These are phyloP conservation scores for Paramecium tetraurelia DNA, from an alignment of 73 alveolate genomes.

Conservation along the genomic window DNA sequence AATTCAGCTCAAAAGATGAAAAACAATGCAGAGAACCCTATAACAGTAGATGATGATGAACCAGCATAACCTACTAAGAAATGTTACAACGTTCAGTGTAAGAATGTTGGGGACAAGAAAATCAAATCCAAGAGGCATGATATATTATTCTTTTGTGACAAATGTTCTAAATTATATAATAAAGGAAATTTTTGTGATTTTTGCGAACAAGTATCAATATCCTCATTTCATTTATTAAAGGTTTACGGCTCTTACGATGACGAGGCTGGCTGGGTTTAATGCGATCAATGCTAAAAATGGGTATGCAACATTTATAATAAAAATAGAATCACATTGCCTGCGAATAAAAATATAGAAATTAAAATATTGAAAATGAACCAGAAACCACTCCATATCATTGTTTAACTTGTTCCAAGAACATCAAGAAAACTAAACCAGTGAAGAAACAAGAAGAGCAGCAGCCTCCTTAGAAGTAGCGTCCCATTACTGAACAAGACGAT, in stretches of 20 bases:
- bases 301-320: background rate
- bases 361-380: constrained; percentile 13
- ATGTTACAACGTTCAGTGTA: background rate
- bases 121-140: constrained; percentile 14
- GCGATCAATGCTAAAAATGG: constrained; percentile 43
- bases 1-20: background rate
- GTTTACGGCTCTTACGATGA: constrained; percentile 44
- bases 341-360: constrained; percentile 18
- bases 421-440: background rate
- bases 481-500: background rate
- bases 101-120: background rate
- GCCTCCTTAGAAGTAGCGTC: background rate
- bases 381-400: constrained; percentile 36
- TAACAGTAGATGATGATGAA: constrained; percentile 39
- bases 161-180: constrained; percentile 24
- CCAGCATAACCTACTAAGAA: background rate
- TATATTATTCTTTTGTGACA: constrained; percentile 3
- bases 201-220: background rate
- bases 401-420: background rate
- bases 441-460: background rate
- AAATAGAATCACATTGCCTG: constrained; percentile 28
- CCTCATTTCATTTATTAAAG: background rate
- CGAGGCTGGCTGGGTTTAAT: constrained; percentile 38
- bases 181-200: constrained; percentile 48
- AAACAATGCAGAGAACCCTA: constrained; percentile 1